Percentiles rank a stretch among this genome's conserved stretches.
Evolutionary conservation across 306 rosid genomes (phyloP).

Genomic region (Cajanus cajan): DNA sequence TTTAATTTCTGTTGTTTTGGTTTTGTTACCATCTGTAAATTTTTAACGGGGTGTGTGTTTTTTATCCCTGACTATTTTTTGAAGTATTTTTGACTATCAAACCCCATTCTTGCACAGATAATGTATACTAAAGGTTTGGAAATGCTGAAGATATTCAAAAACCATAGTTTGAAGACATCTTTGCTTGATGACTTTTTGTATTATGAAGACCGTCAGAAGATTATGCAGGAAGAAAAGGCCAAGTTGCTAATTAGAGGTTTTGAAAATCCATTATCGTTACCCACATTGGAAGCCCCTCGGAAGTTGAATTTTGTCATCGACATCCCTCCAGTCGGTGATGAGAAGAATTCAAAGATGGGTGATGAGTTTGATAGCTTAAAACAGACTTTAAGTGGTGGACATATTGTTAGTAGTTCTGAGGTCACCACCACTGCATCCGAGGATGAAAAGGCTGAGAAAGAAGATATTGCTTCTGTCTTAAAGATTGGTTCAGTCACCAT

Average conservation of each 20-base stretch:
- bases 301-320: conserved; percentile 55
- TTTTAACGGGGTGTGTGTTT: not conserved
- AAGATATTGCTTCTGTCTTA: conserved; percentile 47
- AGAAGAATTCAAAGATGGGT: conserved; percentile 34
- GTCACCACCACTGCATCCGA: not conserved
- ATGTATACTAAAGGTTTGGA: conserved; percentile 73
- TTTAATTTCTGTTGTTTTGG: not conserved
- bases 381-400: conserved; percentile 30
- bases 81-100: not conserved
- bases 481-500: conserved; percentile 71
- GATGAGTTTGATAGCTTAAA: conserved; percentile 33
- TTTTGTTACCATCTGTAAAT: not conserved
- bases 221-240: conserved; percentile 84
- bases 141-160: conserved; percentile 78
- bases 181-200: conserved; percentile 88
- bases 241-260: conserved; percentile 52
- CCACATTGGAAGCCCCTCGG: conserved; percentile 56
- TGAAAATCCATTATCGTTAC: conserved; percentile 45
- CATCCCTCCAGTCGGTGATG: conserved; percentile 42
- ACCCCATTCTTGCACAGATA: conserved; percentile 53
- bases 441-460: conserved; percentile 41
- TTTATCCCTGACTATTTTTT: not conserved
- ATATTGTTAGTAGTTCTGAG: conserved; percentile 34
- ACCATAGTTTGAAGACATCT: conserved; percentile 71
- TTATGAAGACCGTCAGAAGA: conserved; percentile 89